Evolutionary conservation across 1,284 basidiomycete genomes (phyloP).

Genomic region (Sanghuangporus sanghuang): DNA sequence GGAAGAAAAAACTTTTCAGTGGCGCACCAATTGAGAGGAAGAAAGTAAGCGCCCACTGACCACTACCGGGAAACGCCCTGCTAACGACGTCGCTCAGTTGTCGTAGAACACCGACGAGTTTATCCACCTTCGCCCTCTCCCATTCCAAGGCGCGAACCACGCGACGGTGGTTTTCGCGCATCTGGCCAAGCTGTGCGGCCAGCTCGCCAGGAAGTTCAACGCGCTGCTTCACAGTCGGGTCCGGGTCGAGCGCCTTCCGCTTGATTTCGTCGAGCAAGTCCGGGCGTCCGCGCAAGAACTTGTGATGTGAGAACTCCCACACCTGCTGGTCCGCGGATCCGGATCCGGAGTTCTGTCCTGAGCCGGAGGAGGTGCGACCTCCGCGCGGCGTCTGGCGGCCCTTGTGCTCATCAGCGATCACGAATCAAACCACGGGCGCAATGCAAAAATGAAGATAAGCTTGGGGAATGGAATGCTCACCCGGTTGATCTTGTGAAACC

Average conservation of each 20-base stretch:
- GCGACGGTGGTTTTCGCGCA: slow-evolving; percentile 64
- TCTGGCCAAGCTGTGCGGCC: slow-evolving; percentile 57
- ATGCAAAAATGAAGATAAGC: background rate
- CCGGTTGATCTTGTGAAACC: slow-evolving; percentile 80
- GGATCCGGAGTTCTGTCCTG: background rate
- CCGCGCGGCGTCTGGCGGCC: slow-evolving; percentile 68
- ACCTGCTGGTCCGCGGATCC: slow-evolving; percentile 62
- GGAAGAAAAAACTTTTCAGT: background rate
- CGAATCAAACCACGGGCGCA: slow-evolving; percentile 7
- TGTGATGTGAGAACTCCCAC: slow-evolving; percentile 88
- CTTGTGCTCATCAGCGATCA: slow-evolving; percentile 6
- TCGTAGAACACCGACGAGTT: slow-evolving; percentile 34
- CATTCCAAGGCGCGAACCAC: slow-evolving; percentile 45
- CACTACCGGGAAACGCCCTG: slow-evolving; percentile 42
- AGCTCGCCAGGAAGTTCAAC: slow-evolving; percentile 77
- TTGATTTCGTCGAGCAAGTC: slow-evolving; percentile 84
- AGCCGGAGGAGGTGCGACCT: slow-evolving; percentile 46
- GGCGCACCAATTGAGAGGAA: background rate
- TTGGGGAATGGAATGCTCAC: slow-evolving; percentile 33
- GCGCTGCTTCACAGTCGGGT: slow-evolving; percentile 58
- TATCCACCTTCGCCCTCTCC: slow-evolving; percentile 43
- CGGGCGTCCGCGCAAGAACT: slow-evolving; percentile 76
- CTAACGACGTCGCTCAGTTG: slow-evolving; percentile 54
- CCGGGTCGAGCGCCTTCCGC: slow-evolving; percentile 76
- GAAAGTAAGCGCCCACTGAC: slow-evolving; percentile 26